These are phyloP conservation scores for Aurantiochytrium sp. DNA, from an alignment of 108 stramenopile species.

Conservation along the genomic window DNA sequence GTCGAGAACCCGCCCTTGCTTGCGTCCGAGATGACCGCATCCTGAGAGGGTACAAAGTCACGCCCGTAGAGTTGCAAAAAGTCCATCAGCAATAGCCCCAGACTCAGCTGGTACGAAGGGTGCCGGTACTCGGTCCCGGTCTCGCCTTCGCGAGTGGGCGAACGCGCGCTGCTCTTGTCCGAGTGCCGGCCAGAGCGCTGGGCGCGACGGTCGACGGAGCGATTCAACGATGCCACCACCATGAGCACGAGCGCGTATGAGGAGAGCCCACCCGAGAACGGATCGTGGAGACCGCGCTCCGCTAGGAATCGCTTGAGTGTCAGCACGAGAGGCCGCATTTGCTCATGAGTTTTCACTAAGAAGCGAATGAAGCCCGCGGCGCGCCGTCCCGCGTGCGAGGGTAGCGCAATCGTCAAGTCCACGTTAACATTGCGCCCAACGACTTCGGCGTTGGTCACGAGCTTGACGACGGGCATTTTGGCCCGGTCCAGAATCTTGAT, in stretches of 20 bases:
- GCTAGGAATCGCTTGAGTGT: background rate
- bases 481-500: conserved; percentile 23
- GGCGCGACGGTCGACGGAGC: background rate
- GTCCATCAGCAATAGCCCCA: background rate
- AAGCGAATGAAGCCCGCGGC: background rate
- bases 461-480: conserved; percentile 4
- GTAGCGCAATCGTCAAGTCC: conserved; percentile 20
- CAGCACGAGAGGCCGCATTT: background rate
- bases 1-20: background rate
- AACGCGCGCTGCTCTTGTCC: background rate
- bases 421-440: background rate
- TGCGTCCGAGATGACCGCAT: background rate
- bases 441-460: background rate
- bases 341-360: background rate
- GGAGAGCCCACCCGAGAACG: background rate
- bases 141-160: background rate
- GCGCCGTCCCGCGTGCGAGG: background rate
- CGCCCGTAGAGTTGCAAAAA: background rate
- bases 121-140: background rate
- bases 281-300: background rate
- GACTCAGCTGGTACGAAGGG: background rate
- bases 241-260: conserved; percentile 12
- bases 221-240: background rate
- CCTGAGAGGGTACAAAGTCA: background rate
- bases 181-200: background rate